Conservation (phyloP, 106 monocot genomes). For the Xerophyta viscosa region DNA sequence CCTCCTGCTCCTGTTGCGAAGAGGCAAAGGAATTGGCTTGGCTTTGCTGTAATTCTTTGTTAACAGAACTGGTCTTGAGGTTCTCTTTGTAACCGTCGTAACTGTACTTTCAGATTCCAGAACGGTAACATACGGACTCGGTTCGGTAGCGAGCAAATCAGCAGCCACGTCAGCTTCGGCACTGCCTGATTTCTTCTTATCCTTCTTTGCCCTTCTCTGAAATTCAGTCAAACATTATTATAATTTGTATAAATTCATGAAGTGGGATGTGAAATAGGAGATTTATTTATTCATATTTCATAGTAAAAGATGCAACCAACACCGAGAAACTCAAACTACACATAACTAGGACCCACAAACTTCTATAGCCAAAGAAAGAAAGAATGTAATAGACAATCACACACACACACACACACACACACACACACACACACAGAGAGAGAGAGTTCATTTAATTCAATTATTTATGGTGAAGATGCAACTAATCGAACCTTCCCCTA, state of each 20-base stretch:
- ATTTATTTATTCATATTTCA: too few species aligned
- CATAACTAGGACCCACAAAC: too few species aligned
- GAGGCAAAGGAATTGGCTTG: conserved; percentile 49
- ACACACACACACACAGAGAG: too few species aligned
- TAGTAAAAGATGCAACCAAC: too few species aligned
- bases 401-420: too few species aligned
- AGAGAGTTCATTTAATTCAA: too few species aligned
- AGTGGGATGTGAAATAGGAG: background rate
- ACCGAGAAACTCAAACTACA: too few species aligned
- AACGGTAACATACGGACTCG: conserved; percentile 2
- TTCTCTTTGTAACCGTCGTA: conserved; percentile 13
- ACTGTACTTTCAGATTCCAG: conserved; percentile 8
- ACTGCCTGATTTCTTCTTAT: conserved; percentile 25
- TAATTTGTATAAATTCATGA: too few species aligned
- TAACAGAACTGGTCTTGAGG: conserved; percentile 5
- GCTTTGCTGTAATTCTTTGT: conserved; percentile 27
- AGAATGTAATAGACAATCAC: too few species aligned
- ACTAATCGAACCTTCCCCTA: too few species aligned
- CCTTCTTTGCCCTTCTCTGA: conserved; percentile 79
- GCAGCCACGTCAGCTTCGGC: conserved; percentile 8
- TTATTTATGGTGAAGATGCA: too few species aligned
- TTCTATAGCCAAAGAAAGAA: too few species aligned
- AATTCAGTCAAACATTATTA: conserved; percentile 1
- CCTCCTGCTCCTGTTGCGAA: conserved; percentile 55
- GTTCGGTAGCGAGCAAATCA: conserved; percentile 2